Base-by-base conservation (phyloP, 1,139 yeast genomes). In the Sugiyamaella xylanicola region DNA sequence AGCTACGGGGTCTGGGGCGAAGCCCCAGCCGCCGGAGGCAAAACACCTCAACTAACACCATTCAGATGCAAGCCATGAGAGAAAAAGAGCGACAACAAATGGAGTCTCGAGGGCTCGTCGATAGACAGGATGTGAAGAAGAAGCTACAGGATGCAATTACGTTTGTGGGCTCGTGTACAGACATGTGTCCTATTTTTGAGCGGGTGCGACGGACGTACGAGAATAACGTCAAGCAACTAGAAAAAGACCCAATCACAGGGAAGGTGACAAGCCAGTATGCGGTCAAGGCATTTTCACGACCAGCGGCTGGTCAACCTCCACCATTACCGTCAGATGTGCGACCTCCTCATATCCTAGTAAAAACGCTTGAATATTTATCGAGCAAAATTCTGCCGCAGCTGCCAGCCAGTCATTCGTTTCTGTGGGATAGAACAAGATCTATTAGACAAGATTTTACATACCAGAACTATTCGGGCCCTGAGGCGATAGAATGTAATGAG, bases 351-450 rank as follows among this genome's bases (percentile, higher is more conserved):
- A 77, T 92, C 1, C 73, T 95, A 52, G 79, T 78, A 9, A 67
- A 75, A 39, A 85, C 97, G 0, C 74, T 93, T 58, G 77, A 86
- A 58, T 88, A 87, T 67, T 77, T 93, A 49, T 81, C 89, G 4
- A 84, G 84, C 17, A 78, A 82, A 46, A 73, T 87, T 1, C 71
- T 92, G 5, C 81, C 81, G 0, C 76, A 82, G 49, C 74, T 93
- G 43, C 98, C 98, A 0, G 89, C 85, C 11, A 80, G 93, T 1
- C 98, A 95, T 65, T 83, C 96, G 0, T 93, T 95, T 65, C 73
- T 95, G n/a, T 93, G 99, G 98, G 99, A 95, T 70, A 81, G 99
- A 71, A 95, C 98, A n/a, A 81, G 99, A 63, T 90, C 98, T 0
- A 92, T 95, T 42, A 80, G 99, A 66, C 98, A 95, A 70, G 99